Evolutionary conservation across 352 stramenopile genomes (phyloP), one percentile per base, ranked within the genome.

Genomic region (Phytophthora litchii): DNA sequence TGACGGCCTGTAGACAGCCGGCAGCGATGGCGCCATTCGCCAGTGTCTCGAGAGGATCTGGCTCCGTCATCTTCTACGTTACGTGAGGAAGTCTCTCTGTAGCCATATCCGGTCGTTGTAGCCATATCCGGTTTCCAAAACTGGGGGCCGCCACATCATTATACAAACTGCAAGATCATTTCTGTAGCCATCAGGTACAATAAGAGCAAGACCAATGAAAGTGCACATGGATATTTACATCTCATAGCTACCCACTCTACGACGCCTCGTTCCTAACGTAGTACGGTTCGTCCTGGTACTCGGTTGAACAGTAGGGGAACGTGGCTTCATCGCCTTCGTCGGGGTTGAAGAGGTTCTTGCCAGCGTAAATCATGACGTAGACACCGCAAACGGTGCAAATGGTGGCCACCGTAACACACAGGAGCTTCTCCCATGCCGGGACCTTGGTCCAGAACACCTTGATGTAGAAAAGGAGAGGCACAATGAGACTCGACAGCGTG

Each of bases 261-360:
- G 17, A 41, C 8, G 44, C 64, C 13, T 19, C 48, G 34, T 67
- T 59, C 42, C 62, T 19, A 25, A 80, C 72, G 52, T 82, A 88
- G 37, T 91, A 90, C 43, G 83, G 73, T 25, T 92, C 45, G 9
- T 75, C 48, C 45, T 87, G 63, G 59, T 67, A 83, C 21, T 72
- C 70, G 2, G 59, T 59, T 13, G 76, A 52, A 56, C 82, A 91
- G 61, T 83, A 91, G 13, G 70, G 73, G 60, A 89, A 91, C 14
- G 54, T 63, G 16, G 59, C 36, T 1, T 59, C 48, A 12, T 65
- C 42, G 9, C 65, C 36, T 6, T 58, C 46, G 21, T 48, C 42
- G 10, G 64, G 58, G 19, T 49, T 54, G 31, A 72, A 72, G 14
- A 78, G 56, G 37, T 72, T 66, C 57, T 70, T 74, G 36, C 60